A percentile compares a stretch with the other conserved stretches of the same genome.
Conservation (phyloP, 371 early-diverging fungal genomes). For the Zancudomyces culisetae region DNA sequence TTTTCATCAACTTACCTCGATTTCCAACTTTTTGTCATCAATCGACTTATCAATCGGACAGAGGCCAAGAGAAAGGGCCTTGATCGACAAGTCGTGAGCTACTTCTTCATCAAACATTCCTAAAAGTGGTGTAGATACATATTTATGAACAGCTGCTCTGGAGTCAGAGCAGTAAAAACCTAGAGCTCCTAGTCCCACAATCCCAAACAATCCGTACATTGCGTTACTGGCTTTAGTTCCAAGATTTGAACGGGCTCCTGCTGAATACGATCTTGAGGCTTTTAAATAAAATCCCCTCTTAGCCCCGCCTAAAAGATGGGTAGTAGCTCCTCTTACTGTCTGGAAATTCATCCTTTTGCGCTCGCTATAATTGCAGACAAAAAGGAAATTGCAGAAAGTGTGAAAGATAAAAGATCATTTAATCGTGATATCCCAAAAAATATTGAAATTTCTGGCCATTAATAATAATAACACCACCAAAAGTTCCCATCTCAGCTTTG, state of each 20-base stretch:
- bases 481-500: too few species aligned
- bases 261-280: not conserved
- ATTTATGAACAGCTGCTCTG: slow-evolving; percentile 42
- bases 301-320: too few species aligned
- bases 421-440: too few species aligned
- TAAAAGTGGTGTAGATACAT: slow-evolving; percentile 39
- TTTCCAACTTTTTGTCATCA: slow-evolving; percentile 27
- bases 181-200: slow-evolving; percentile 15
- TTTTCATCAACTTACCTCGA: slow-evolving; percentile 10
- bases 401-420: too few species aligned
- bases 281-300: too few species aligned
- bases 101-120: slow-evolving; percentile 47
- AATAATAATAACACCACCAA: too few species aligned
- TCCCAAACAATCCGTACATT: slow-evolving; percentile 2
- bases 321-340: too few species aligned
- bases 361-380: too few species aligned
- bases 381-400: too few species aligned
- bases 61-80: slow-evolving; percentile 31
- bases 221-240: not conserved
- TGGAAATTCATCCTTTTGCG: too few species aligned
- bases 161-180: slow-evolving; percentile 38
- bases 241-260: not conserved
- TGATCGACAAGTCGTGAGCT: slow-evolving; percentile 43
- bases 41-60: slow-evolving; percentile 29
- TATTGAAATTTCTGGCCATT: too few species aligned